A percentile compares a stretch with the other conserved stretches of the same genome.
These are phyloP conservation scores for Venturia carpophila DNA, from an alignment of 2,329 filamentous ascomycete species.

Conservation along the genomic window DNA sequence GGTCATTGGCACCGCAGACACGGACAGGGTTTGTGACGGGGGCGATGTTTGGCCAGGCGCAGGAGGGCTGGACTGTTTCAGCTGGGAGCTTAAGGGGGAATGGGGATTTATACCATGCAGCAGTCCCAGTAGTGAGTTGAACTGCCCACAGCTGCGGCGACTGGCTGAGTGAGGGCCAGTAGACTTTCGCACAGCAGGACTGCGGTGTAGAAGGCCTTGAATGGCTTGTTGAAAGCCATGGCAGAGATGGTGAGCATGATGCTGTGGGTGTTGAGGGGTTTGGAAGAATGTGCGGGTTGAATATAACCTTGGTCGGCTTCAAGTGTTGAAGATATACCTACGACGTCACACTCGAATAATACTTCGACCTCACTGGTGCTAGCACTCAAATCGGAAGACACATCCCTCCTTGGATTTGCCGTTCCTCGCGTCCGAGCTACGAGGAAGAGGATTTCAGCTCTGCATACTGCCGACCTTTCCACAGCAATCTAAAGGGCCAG, in stretches of 20 bases:
- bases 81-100: too few species aligned
- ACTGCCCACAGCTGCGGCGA: background rate
- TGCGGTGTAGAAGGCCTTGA: background rate
- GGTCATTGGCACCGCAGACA: background rate
- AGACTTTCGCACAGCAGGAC: too few species aligned
- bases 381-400: too few species aligned
- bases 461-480: too few species aligned
- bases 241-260: background rate
- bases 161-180: background rate
- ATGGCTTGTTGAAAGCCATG: background rate
- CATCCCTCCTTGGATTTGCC: too few species aligned
- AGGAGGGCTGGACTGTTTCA: background rate
- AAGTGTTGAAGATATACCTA: background rate
- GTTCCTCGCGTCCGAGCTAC: too few species aligned
- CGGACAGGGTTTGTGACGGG: background rate
- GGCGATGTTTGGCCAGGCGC: conserved; percentile 10
- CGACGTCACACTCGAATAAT: background rate
- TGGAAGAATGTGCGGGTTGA: background rate
- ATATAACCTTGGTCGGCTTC: background rate
- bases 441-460: too few species aligned
- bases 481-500: too few species aligned
- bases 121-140: conserved; percentile 10
- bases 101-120: background rate
- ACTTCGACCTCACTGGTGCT: too few species aligned
- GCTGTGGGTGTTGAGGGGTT: background rate